phyloP scores from a whole-genome alignment of 305 asterid species.

The Fraxinus angustifolia region DNA sequence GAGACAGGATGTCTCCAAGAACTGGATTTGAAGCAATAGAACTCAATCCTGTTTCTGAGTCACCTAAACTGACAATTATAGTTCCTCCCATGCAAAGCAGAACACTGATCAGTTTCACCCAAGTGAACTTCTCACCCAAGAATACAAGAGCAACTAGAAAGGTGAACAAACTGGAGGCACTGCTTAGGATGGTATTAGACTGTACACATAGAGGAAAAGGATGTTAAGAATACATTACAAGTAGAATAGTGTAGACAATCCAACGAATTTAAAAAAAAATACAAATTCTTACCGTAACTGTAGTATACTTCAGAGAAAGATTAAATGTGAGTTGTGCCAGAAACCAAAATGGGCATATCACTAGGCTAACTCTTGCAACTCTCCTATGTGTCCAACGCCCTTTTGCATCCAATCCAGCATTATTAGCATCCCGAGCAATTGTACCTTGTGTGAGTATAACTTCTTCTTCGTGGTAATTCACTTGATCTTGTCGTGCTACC shows the following conservation, averaged over 20 bases:
- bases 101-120: conserved; percentile 81
- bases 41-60: conserved; percentile 48
- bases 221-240: conserved; percentile 12
- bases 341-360: conserved; percentile 89
- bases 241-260: neutral
- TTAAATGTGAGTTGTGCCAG: conserved; percentile 89
- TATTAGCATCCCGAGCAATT: conserved; percentile 17
- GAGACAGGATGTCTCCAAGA: conserved; percentile 70
- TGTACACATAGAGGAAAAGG: conserved; percentile 32
- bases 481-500: conserved; percentile 19
- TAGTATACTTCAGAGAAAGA: conserved; percentile 84
- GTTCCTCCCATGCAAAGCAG: conserved; percentile 96
- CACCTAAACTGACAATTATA: conserved; percentile 76
- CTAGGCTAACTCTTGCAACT: conserved; percentile 78
- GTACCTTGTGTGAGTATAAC: conserved; percentile 8
- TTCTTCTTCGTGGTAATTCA: conserved; percentile 16
- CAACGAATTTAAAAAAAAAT: neutral
- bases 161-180: conserved; percentile 86
- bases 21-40: conserved; percentile 55
- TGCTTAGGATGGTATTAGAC: conserved; percentile 94
- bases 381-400: conserved; percentile 85
- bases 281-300: conserved; percentile 72
- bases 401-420: conserved; percentile 53
- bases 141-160: conserved; percentile 79
- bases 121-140: conserved; percentile 80